Conservation (phyloP, 129 eudicot species). For the Sambucus nigra region DNA sequence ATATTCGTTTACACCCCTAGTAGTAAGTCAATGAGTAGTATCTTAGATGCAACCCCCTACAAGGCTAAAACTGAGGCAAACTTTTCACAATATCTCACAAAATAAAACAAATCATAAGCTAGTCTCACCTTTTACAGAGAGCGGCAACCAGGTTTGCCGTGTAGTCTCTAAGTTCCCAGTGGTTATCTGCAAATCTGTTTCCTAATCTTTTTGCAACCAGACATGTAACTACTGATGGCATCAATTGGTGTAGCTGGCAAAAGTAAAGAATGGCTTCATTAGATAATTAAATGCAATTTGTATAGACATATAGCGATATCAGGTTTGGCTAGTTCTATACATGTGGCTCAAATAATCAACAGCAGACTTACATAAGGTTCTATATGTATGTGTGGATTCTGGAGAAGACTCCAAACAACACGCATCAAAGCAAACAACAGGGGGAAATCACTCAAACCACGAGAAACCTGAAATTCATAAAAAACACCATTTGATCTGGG, state of each 20-base stretch:
- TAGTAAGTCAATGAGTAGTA: neutral
- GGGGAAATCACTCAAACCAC: slow-evolving; percentile 42
- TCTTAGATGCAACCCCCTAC: slow-evolving; percentile 1
- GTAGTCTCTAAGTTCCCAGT: slow-evolving; percentile 71
- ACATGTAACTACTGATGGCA: slow-evolving; percentile 63
- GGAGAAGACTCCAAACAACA: slow-evolving; percentile 58
- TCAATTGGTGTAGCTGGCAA: slow-evolving; percentile 58
- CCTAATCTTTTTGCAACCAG: slow-evolving; percentile 58
- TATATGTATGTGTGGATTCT: slow-evolving; percentile 56
- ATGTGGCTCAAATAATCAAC: neutral
- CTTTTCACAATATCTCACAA: neutral
- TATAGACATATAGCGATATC: too few species aligned
- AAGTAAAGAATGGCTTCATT: slow-evolving; percentile 7
- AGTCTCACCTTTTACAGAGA: slow-evolving; percentile 48
- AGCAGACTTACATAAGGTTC: slow-evolving; percentile 53
- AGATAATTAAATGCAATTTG: slow-evolving; percentile 1
- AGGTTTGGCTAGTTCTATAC: neutral
- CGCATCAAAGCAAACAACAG: slow-evolving; percentile 65
- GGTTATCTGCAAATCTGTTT: slow-evolving; percentile 50
- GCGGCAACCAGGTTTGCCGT: slow-evolving; percentile 54
- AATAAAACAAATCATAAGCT: neutral
- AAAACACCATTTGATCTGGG: neutral
- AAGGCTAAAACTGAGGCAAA: neutral
- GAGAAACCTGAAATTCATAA: slow-evolving; percentile 39
- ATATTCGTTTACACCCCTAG: neutral